Conservation (phyloP, 1,284 basidiomycete species). For the Cutaneotrichosporon sp. region DNA sequence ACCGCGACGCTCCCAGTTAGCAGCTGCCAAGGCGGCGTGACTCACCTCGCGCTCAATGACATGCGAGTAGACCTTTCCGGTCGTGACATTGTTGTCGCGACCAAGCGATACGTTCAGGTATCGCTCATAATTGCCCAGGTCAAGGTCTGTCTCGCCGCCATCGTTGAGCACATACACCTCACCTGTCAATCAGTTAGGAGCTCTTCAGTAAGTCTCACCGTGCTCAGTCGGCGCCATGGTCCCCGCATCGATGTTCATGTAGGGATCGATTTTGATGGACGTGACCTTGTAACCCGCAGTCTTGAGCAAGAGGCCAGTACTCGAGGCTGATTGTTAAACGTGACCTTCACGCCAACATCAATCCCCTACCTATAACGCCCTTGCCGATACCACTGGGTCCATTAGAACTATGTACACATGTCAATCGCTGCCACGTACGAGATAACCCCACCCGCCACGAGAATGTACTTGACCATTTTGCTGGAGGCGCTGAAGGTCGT, state of each 20-base stretch:
- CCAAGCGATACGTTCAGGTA: constrained; percentile 93
- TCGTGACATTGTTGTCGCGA: constrained; percentile 96
- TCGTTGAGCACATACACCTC: constrained; percentile 99
- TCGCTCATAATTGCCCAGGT: constrained; percentile 97
- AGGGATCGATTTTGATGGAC: constrained; percentile 98
- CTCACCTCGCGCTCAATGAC: constrained; percentile 87
- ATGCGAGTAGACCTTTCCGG: constrained; percentile 94
- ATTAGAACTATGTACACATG: background rate
- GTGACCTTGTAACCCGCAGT: constrained; percentile 94
- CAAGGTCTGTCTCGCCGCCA: constrained; percentile 96
- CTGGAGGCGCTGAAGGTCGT: background rate
- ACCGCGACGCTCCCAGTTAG: constrained; percentile 61
- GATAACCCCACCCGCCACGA: constrained; percentile 86
- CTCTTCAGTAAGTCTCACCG: constrained; percentile 55
- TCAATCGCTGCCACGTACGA: constrained; percentile 34
- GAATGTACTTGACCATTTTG: constrained; percentile 66
- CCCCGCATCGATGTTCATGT: constrained; percentile 99
- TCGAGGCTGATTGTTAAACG: constrained; percentile 64
- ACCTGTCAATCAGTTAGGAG: constrained; percentile 56
- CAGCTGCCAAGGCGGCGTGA: constrained; percentile 47
- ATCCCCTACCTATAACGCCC: constrained; percentile 80
- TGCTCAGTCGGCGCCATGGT: constrained; percentile 99
- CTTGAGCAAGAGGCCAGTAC: constrained; percentile 92
- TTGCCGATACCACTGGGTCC: constrained; percentile 76
- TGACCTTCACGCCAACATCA: background rate